Evolutionary conservation across 192 early-diverging fungal genomes (phyloP), one percentile per base, ranked within the genome.

Genomic region (Powellomyces hirtus): DNA sequence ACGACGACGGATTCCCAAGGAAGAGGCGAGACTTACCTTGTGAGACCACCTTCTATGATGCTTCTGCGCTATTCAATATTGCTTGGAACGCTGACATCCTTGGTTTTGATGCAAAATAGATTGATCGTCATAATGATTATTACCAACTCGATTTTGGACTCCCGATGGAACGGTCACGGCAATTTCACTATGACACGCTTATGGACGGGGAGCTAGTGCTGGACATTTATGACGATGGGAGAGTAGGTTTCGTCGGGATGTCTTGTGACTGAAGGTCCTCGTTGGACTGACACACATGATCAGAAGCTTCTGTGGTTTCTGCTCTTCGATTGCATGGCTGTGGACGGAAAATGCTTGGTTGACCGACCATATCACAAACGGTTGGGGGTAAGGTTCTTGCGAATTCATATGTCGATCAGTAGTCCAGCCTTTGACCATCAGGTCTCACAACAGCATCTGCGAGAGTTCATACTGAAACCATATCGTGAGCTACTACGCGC

Each of bases 201-300:
- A 79, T 98, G 38, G 95, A 98, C 68, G 94, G 92, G 1, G 96
- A 98, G 75, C 78, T 98, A 45, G 91, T 98, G 10, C 72, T 89
- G 2, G 95, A 96, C 68, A 60, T 57, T 0, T 83, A 91, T 46
- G 56, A 64, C 0, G 83, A 90, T 70, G 88, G 90, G 24, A 55
- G 37, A 18, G 77, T 75, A 37, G 70, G 79, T 30, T 56, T 16
- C 31, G 18, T 18, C 40, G 40, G 8, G 8, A 42, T 42, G 10
- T 18, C 10, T 42, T 42, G 8, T 42, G 8, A 13, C 8, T 42
- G 26, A 37, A 27, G 30, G 29, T 35, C 37, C 33, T 60, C 27
- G 58, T 22, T 64, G 0, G 62, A 5, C 60, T 26, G 16, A 33
- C 46, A 51, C 16, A 27, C 26, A 27, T 31, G 20, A 2, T 30